Conservation (phyloP, 1,284 basidiomycete species). For the Schizophyllum commune region DNA sequence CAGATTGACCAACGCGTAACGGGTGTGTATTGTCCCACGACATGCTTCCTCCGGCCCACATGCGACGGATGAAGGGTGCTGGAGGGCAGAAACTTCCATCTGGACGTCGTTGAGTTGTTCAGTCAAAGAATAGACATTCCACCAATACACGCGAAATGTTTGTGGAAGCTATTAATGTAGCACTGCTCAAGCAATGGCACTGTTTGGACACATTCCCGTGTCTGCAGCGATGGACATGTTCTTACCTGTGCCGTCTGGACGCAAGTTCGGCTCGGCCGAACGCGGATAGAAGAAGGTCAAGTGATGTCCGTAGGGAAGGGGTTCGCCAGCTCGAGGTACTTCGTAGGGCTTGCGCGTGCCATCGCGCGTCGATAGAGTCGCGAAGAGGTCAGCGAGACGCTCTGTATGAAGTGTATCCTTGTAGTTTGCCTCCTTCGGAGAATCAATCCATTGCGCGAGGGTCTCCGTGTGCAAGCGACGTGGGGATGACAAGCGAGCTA, state of each 20-base stretch:
- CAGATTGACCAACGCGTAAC: constrained; percentile 43
- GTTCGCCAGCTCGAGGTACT: constrained; percentile 32
- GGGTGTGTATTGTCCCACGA: constrained; percentile 46
- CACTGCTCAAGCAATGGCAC: too few species aligned
- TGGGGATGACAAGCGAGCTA: not conserved
- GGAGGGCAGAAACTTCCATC: constrained; percentile 57
- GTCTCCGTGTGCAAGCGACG: not conserved
- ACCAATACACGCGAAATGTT: too few species aligned
- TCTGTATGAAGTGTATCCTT: constrained; percentile 20
- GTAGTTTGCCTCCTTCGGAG: not conserved
- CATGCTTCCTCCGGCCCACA: constrained; percentile 80
- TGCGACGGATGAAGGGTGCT: constrained; percentile 64
- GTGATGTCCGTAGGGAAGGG: constrained; percentile 59
- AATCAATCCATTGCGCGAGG: not conserved
- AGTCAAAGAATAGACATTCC: too few species aligned
- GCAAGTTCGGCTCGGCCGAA: constrained; percentile 48
- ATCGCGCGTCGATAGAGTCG: constrained; percentile 67
- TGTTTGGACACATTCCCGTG: too few species aligned
- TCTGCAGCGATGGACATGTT: not conserved
- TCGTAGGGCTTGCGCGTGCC: constrained; percentile 34
- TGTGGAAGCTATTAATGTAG: too few species aligned
- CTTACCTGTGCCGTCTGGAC: constrained; percentile 65
- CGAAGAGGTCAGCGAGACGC: constrained; percentile 51
- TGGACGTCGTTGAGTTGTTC: too few species aligned
- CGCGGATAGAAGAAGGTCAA: constrained; percentile 71